These are phyloP conservation scores for Hygrophila difformis DNA, from an alignment of 257 asterid species.

Conservation along the genomic window DNA sequence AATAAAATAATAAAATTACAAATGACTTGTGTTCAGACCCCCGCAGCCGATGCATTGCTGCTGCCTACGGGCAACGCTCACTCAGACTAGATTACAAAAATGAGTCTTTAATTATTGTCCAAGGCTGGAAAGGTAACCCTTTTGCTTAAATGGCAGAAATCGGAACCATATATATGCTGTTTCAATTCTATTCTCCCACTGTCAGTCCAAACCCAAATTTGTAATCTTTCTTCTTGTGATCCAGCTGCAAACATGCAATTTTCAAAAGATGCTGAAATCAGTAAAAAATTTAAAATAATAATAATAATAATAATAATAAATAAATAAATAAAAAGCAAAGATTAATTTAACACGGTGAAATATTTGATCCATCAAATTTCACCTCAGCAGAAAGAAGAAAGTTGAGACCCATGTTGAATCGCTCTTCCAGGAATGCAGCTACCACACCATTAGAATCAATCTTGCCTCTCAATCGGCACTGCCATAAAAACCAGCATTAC, in stretches of 20 bases:
- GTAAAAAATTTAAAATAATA: too few relatives aligned
- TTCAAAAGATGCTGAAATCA: too few relatives aligned
- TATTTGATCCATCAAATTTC: slow-evolving; percentile 12
- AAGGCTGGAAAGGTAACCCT: neutral
- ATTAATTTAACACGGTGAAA: too few relatives aligned
- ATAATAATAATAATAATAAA: too few relatives aligned
- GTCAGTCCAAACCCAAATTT: slow-evolving; percentile 81
- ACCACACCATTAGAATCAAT: slow-evolving; percentile 78
- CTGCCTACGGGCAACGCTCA: slow-evolving; percentile 7
- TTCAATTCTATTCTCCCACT: slow-evolving; percentile 59
- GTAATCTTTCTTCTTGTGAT: slow-evolving; percentile 79
- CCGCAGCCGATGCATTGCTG: slow-evolving; percentile 20
- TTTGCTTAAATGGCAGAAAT: too few relatives aligned
- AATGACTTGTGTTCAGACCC: neutral
- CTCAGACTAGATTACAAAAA: slow-evolving; percentile 4
- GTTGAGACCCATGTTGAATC: slow-evolving; percentile 78
- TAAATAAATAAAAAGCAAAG: too few relatives aligned
- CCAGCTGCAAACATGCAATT: slow-evolving; percentile 44
- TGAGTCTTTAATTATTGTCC: slow-evolving; percentile 24
- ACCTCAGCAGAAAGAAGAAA: slow-evolving; percentile 95
- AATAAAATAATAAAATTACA: too few relatives aligned
- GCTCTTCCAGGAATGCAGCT: slow-evolving; percentile 73
- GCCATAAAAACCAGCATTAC: slow-evolving; percentile 13
- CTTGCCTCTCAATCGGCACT: slow-evolving; percentile 94
- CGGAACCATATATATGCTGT: too few relatives aligned